phyloP scores from a whole-genome alignment of 306 rosid genomes.

The Ormosia emarginata region DNA sequence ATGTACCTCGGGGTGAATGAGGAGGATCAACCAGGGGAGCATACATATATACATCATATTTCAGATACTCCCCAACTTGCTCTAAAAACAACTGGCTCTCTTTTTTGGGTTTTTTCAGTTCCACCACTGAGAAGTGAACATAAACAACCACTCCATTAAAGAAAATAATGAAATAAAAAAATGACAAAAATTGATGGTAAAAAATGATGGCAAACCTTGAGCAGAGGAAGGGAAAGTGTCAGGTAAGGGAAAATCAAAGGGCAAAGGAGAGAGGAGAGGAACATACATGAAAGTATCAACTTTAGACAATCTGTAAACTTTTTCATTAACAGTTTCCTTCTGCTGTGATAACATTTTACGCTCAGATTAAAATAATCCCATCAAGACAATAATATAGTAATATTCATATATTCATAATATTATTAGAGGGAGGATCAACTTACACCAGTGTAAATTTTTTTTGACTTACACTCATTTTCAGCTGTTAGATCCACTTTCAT shows the following conservation, averaged over 20 bases:
- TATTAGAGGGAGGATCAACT: too few relatives aligned
- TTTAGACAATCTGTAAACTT: constrained; percentile 49
- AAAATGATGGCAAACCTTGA: constrained; percentile 9
- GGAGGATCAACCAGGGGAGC: constrained; percentile 46
- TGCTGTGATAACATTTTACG: neutral
- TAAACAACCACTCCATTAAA: neutral
- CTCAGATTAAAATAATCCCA: neutral
- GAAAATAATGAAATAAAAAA: neutral
- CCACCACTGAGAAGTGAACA: constrained; percentile 29
- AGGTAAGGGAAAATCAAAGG: constrained; percentile 12
- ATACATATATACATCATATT: constrained; percentile 65
- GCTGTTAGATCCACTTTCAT: too few relatives aligned
- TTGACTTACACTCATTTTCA: too few relatives aligned
- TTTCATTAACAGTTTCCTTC: constrained; percentile 36
- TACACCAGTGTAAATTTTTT: too few relatives aligned
- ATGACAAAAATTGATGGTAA: neutral
- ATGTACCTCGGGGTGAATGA: constrained; percentile 39
- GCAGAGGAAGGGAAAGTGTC: constrained; percentile 2
- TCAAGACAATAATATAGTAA: neutral
- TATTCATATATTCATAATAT: neutral
- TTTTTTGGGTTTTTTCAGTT: constrained; percentile 27
- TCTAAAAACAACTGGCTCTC: constrained; percentile 30
- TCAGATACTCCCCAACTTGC: constrained; percentile 48
- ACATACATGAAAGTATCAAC: constrained; percentile 61
- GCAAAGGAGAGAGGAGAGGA: constrained; percentile 43